Percentiles rank a stretch among this genome's conserved stretches.
Evolutionary conservation across 192 early-diverging fungal genomes (phyloP).

Genomic region (Podila clonocystis): DNA sequence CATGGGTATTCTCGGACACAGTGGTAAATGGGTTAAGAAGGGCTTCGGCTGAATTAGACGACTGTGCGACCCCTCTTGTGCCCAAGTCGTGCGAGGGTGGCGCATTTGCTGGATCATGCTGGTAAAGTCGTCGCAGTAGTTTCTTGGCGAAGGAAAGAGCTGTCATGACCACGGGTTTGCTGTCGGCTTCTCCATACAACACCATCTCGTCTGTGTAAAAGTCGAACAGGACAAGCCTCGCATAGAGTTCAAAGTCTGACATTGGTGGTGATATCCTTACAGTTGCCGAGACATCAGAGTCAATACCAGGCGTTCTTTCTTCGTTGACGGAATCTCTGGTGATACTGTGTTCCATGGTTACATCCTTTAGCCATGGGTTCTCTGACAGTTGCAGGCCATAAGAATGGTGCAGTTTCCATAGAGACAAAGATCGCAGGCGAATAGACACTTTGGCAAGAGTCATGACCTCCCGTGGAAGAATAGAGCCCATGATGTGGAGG

Average conservation of each 20-base stretch:
- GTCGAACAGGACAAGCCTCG: constrained; percentile 15
- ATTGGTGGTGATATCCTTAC: not conserved
- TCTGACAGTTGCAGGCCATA: not conserved
- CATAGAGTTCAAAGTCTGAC: constrained; percentile 36
- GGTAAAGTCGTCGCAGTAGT: constrained; percentile 36
- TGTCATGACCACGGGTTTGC: not conserved
- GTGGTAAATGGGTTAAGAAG: constrained; percentile 18
- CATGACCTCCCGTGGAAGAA: constrained; percentile 1
- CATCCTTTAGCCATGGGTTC: not conserved
- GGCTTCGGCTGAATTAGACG: not conserved
- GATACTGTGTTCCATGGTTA: not conserved
- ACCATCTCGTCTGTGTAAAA: constrained; percentile 14
- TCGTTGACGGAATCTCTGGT: not conserved
- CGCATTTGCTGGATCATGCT: constrained; percentile 6
- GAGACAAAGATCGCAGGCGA: not conserved
- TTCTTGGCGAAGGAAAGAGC: constrained; percentile 10
- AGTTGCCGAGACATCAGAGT: not conserved
- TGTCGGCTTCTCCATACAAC: not conserved
- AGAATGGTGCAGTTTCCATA: not conserved
- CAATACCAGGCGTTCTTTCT: not conserved
- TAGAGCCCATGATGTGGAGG: not conserved
- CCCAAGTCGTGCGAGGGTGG: not conserved
- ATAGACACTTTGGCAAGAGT: not conserved
- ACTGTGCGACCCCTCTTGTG: not conserved
- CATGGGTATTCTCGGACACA: constrained; percentile 22